Base-by-base conservation (phyloP, 1,284 basidiomycete species). In the Moesziomyces sp. region DNA sequence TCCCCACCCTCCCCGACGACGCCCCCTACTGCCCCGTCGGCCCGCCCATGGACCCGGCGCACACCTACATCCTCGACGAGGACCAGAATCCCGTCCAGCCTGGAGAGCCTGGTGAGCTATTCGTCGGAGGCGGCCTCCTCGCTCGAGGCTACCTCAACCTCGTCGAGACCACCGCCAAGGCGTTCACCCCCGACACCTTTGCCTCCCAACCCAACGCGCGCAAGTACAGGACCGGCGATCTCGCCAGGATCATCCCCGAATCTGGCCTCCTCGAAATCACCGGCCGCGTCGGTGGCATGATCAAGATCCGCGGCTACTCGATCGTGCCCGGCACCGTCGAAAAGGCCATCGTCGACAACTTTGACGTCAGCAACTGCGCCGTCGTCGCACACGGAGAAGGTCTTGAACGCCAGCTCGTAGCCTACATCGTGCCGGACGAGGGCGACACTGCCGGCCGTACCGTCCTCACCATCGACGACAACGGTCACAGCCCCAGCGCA, bases 221-320 rank as follows among this genome's bases (percentile, higher is more conserved):
- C 57, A 79, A 78, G 62, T 83, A 83, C 74, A 61, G 79, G 23
- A 83, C 82, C 2, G 82, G 82, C 19, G 82, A 83, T 65, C 48
- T 79, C n/a, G 82, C 82, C 52, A 54, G 82, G 21, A 66, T 77
- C 51, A 19, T 74, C 5, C 74, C 74, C 26, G 67, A 61, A 5
- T 51, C 59, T 4, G 80, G 80, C 28, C 52, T 81, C 19, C 71
- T 83, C 55, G 80, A 83, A 50, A 83, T 83, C 48, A 83, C 80
- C 6, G 82, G 82, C 23, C 62, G 82, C 21, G 77, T 81, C 10
- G 82, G 82, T 10, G 82, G 78, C 11, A 83, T 83, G 81, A 83
- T 83, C 76, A 83, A 83, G 68, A 77, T 73, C 28, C 68, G 82
- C 19, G 82, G 82, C 21, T 83, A 83, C 62, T 77, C 82, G 23